Base-by-base conservation (phyloP, 352 stramenopile species). In the Lagenidium giganteum region DNA sequence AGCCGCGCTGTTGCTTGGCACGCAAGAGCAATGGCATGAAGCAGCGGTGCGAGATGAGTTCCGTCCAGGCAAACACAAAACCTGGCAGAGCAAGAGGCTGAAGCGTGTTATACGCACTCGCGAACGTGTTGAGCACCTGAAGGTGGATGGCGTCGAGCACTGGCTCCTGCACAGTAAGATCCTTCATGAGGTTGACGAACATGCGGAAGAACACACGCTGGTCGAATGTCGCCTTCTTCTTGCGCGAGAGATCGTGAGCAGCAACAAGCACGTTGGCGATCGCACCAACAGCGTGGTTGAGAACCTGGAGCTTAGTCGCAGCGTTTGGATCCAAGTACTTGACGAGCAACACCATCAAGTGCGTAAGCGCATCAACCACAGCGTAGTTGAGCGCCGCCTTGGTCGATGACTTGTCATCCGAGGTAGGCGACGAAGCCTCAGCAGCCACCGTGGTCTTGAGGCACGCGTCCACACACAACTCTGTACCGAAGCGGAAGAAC, bases 61-160 rank as follows among this genome's bases (percentile, higher is more conserved):
- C 96, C 25, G 98, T 95, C 97, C 97, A 99, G 24, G 94, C 93
- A 75, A 99, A 99, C 26, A 97, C 89, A 65, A 99, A 99, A 11
- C 85, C 90, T 26, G 97, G 96, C 13, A 98, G 70, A 29, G 92
- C 87, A 31, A 96, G 61, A 13, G 97, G 97, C 72, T 99, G 97
- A 16, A 98, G 69, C 38, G 95, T 95, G 60, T 99, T 97, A 65
- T 98, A 98, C 31, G 92, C 91, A 37, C 92, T 96, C 8, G 92
- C 93, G 73, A 99, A 99, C 12, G 96, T 96, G 60, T 96, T 96
- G 17, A 99, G 81, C 38, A 99, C 89, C 51, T 93, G 84, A 14
- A 96, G 61, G 34, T 97, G 95, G 51, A 98, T 98, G 21, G 84
- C 70, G 42, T 99, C 95, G 13, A 98, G 66, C 17, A 83, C 73